Percentiles rank a stretch among this genome's conserved stretches.
phyloP scores from a whole-genome alignment of 1,284 basidiomycete genomes.

The Sporisorium sorghi region DNA sequence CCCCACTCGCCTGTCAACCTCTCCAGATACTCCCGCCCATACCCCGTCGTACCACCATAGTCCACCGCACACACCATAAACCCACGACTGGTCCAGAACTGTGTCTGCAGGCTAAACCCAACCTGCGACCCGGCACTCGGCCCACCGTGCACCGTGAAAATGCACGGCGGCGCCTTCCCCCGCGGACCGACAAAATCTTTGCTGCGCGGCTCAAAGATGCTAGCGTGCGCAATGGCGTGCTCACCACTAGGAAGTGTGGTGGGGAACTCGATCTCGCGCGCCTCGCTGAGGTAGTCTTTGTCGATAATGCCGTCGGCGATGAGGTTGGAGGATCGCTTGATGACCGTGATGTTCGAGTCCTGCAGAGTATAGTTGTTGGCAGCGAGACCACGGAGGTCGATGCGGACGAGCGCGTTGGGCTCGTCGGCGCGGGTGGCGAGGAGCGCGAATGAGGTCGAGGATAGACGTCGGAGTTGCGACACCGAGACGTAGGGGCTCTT shows the following conservation, averaged over 20 bases:
- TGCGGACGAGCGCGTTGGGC: slow-evolving; percentile 35
- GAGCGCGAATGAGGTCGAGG: slow-evolving; percentile 38
- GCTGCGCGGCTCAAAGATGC: slow-evolving; percentile 77
- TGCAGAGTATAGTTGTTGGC: slow-evolving; percentile 16
- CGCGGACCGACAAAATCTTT: slow-evolving; percentile 73
- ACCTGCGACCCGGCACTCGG: slow-evolving; percentile 74
- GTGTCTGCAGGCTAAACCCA: slow-evolving; percentile 72
- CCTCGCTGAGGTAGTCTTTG: slow-evolving; percentile 37
- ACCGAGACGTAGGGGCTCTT: slow-evolving; percentile 38
- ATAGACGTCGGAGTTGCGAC: slow-evolving; percentile 37
- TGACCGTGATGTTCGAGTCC: slow-evolving; percentile 28
- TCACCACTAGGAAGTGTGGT: slow-evolving; percentile 53
- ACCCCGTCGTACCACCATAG: slow-evolving; percentile 78
- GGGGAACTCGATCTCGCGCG: slow-evolving; percentile 57
- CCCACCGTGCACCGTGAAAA: slow-evolving; percentile 77
- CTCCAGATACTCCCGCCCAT: slow-evolving; percentile 71
- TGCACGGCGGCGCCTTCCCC: slow-evolving; percentile 76
- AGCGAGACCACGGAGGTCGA: slow-evolving; percentile 39
- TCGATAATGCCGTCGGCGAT: slow-evolving; percentile 39
- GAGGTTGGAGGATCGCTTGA: slow-evolving; percentile 46
- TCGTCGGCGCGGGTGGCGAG: slow-evolving; percentile 38
- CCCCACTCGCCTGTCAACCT: slow-evolving; percentile 78
- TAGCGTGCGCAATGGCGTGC: slow-evolving; percentile 70
- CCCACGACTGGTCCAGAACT: slow-evolving; percentile 71
- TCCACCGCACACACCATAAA: slow-evolving; percentile 76